Percentiles rank a stretch among this genome's conserved stretches.
phyloP scores from a whole-genome alignment of 805 yeast species.

The Novakomyces olei region DNA sequence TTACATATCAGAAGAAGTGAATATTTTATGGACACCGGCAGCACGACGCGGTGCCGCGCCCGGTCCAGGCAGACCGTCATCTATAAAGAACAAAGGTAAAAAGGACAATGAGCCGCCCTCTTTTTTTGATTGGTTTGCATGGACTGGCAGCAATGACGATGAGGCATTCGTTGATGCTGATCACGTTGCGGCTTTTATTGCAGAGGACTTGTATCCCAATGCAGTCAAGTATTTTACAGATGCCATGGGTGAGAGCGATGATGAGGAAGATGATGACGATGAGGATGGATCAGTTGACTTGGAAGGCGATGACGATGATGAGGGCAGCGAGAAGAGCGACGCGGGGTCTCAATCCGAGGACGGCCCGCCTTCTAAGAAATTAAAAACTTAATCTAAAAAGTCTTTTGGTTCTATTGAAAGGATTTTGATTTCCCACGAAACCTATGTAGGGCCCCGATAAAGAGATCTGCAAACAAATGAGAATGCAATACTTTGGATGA shows the following conservation, averaged over 20 bases:
- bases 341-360: too few species aligned
- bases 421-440: too few species aligned
- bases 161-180: slow-evolving; percentile 61
- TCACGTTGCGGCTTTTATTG: slow-evolving; percentile 45
- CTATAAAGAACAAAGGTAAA: too few species aligned
- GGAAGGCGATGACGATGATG: slow-evolving; percentile 10
- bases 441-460: too few species aligned
- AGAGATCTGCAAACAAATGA: too few species aligned
- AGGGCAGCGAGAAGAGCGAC: slow-evolving; percentile 7
- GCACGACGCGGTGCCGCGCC: neutral
- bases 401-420: too few species aligned
- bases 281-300: slow-evolving; percentile 10
- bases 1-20: neutral
- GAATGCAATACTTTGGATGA: too few species aligned
- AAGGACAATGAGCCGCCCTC: slow-evolving; percentile 16
- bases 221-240: slow-evolving; percentile 49
- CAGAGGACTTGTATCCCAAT: slow-evolving; percentile 65
- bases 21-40: slow-evolving; percentile 1
- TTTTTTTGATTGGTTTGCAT: slow-evolving; percentile 68
- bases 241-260: slow-evolving; percentile 9
- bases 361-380: slow-evolving; percentile 7
- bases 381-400: too few species aligned
- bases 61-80: too few species aligned
- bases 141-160: slow-evolving; percentile 63
- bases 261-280: slow-evolving; percentile 11